Evolutionary conservation across 495 filamentous ascomycete species (phyloP).

Genomic region (Neurospora sp.): DNA sequence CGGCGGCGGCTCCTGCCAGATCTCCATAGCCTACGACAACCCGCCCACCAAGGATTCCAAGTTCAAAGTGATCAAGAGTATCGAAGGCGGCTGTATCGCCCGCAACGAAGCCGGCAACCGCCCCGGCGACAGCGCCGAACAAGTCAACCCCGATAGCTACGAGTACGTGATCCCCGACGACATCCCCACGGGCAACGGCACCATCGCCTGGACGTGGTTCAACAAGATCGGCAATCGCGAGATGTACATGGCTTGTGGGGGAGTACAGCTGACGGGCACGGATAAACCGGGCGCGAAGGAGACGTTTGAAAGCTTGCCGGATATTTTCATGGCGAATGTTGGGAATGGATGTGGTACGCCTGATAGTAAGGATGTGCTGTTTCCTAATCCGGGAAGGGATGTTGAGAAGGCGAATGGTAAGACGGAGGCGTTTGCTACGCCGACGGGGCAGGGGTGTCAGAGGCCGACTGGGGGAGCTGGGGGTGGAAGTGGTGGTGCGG

Average conservation of each 20-base stretch:
- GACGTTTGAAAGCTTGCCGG: slow-evolving; percentile 22
- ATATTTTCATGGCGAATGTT: slow-evolving; percentile 40
- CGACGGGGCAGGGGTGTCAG: neutral
- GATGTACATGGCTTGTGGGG: slow-evolving; percentile 87
- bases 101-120: slow-evolving; percentile 33
- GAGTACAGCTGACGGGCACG: slow-evolving; percentile 46
- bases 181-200: slow-evolving; percentile 50
- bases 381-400: slow-evolving; percentile 52
- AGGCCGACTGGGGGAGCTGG: neutral
- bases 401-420: slow-evolving; percentile 16
- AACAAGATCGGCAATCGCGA: slow-evolving; percentile 79
- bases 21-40: slow-evolving; percentile 64
- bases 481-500: neutral
- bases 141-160: slow-evolving; percentile 11
- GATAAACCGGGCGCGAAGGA: neutral
- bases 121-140: slow-evolving; percentile 9
- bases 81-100: slow-evolving; percentile 65
- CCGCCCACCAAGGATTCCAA: slow-evolving; percentile 40
- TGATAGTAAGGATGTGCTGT: slow-evolving; percentile 39
- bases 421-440: neutral
- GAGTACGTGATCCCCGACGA: slow-evolving; percentile 45
- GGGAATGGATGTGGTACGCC: slow-evolving; percentile 31
- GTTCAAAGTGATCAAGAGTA: slow-evolving; percentile 70
- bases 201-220: slow-evolving; percentile 81
- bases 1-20: slow-evolving; percentile 78